Conservation (phyloP, 1,284 basidiomycete species). For the Sanguinoderma infundibulare region DNA sequence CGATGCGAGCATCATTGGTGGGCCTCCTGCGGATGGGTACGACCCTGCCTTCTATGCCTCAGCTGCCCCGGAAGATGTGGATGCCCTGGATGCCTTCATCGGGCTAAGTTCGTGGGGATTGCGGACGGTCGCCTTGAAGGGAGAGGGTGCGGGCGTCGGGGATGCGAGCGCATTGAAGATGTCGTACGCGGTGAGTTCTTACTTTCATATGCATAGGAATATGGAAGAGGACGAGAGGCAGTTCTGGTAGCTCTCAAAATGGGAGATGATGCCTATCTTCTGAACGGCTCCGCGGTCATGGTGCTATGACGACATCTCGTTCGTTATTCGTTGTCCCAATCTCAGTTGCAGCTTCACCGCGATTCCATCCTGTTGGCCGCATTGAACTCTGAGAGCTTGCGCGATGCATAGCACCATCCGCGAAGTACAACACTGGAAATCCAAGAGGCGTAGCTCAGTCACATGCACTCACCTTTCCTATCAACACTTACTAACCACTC, state of each 20-base stretch:
- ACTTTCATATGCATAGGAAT: neutral
- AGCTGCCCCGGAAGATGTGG: constrained; percentile 39
- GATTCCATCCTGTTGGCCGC: no score
- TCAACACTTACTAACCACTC: neutral
- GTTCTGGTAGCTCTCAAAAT: no score
- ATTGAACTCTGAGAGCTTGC: no score
- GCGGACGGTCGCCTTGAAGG: constrained; percentile 48
- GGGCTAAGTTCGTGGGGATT: constrained; percentile 47
- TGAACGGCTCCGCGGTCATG: no score
- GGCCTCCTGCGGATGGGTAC: constrained; percentile 51
- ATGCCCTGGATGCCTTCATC: constrained; percentile 47
- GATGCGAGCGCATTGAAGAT: constrained; percentile 68
- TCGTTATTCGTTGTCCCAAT: no score
- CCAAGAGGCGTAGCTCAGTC: no score
- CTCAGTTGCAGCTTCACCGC: no score
- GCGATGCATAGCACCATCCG: neutral
- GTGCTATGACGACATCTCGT: no score
- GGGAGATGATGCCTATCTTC: no score
- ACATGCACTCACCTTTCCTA: neutral
- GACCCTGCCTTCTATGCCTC: constrained; percentile 62
- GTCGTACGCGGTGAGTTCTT: constrained; percentile 58
- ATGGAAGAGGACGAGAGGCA: no score
- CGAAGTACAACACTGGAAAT: no score
- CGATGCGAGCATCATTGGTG: constrained; percentile 64
- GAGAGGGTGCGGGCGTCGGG: constrained; percentile 53